phyloP scores from a whole-genome alignment of 164 flowering plant genomes.

The Tetrastigma voinierianum region DNA sequence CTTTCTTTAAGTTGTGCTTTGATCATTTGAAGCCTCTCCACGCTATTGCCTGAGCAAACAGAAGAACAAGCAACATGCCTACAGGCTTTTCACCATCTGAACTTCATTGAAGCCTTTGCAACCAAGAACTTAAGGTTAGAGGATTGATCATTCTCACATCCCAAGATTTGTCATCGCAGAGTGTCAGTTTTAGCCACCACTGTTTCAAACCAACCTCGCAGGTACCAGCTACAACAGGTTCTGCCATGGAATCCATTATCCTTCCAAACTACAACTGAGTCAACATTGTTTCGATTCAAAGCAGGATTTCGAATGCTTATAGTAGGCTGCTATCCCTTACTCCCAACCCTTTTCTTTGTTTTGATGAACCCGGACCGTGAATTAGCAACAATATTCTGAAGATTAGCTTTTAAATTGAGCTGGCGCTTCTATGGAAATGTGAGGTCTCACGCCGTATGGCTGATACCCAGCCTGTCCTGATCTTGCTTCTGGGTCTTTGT shows the following conservation, averaged over 20 bases:
- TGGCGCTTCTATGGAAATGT: conserved; percentile 64
- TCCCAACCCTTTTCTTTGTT: conserved; percentile 29
- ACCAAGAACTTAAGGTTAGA: conserved; percentile 24
- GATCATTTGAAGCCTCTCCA: conserved; percentile 58
- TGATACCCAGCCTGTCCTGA: conserved; percentile 21
- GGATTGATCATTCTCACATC: conserved; percentile 18
- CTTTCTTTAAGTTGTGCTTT: conserved; percentile 42
- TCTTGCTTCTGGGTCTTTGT: conserved; percentile 38
- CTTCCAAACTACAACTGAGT: conserved; percentile 25
- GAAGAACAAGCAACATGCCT: conserved; percentile 73
- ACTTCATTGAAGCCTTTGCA: conserved; percentile 29
- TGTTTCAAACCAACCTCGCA: conserved; percentile 21
- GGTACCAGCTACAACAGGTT: conserved; percentile 14
- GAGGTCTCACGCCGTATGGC: conserved; percentile 50
- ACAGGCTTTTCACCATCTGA: conserved; percentile 35
- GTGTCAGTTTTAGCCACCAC: conserved; percentile 21
- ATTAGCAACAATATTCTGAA: conserved; percentile 23
- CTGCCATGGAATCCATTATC: conserved; percentile 21
- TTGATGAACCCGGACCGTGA: conserved; percentile 21
- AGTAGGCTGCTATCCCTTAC: conserved; percentile 30
- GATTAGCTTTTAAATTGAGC: conserved; percentile 49
- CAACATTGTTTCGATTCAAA: conserved; percentile 25
- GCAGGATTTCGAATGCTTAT: conserved; percentile 21
- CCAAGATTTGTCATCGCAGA: conserved; percentile 25
- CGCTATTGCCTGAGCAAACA: conserved; percentile 72